phyloP scores from a whole-genome alignment of 1,139 yeast species.

The Geotrichum klebahnii region DNA sequence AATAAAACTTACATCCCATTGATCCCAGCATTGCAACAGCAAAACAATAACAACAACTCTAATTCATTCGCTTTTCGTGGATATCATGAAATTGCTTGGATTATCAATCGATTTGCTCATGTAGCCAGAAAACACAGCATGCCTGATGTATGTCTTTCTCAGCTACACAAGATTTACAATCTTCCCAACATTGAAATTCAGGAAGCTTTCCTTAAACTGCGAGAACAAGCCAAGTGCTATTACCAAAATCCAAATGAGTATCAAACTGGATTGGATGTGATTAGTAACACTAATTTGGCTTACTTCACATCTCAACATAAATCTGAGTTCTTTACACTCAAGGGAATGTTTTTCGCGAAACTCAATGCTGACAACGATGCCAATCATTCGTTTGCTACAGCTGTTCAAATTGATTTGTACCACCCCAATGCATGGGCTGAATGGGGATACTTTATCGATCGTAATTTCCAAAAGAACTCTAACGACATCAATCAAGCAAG shows the following conservation, averaged over 20 bases:
- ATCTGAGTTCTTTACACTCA: conserved; percentile 93
- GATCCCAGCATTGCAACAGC: conserved; percentile 78
- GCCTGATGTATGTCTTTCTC: conserved; percentile 94
- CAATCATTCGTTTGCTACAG: conserved; percentile 94
- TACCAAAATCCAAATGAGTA: conserved; percentile 84
- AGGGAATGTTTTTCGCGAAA: conserved; percentile 96
- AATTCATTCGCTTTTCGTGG: conserved; percentile 95
- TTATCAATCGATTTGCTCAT: conserved; percentile 94
- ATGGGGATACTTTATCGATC: conserved; percentile 95
- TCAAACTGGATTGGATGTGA: conserved; percentile 92
- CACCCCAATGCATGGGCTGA: conserved; percentile 99
- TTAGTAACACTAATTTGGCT: conserved; percentile 90
- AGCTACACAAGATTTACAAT: conserved; percentile 88
- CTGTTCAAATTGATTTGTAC: conserved; percentile 90
- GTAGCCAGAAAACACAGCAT: conserved; percentile 94
- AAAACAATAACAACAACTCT: conserved; percentile 58
- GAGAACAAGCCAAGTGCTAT: conserved; percentile 97
- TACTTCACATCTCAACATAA: conserved; percentile 96
- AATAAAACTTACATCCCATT: conserved; percentile 91
- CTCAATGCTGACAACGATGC: conserved; percentile 90
- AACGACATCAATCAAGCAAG: conserved; percentile 81
- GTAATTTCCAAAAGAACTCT: conserved; percentile 79
- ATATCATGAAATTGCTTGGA: conserved; percentile 98
- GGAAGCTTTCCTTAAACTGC: conserved; percentile 89
- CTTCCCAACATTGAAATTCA: conserved; percentile 96